phyloP scores from a whole-genome alignment of 2,329 filamentous ascomycete species.

The Nigrograna mackinnonii region DNA sequence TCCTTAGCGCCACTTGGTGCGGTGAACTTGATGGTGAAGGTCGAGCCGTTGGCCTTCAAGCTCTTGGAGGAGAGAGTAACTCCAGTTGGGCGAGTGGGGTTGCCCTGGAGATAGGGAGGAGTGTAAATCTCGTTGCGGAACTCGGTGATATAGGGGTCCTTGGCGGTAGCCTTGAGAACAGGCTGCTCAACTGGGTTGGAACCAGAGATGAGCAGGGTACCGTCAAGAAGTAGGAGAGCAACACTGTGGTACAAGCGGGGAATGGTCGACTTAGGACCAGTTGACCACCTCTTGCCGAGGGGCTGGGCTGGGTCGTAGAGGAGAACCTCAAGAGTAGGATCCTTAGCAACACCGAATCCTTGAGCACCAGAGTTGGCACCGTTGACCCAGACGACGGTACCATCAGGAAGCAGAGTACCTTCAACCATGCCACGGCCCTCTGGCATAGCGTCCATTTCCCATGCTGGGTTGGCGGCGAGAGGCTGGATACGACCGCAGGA shows the following conservation, averaged over 20 bases:
- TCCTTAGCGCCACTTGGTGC: constrained; percentile 45
- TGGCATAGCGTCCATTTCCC: constrained; percentile 64
- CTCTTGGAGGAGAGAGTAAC: constrained; percentile 50
- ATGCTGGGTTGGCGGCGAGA: constrained; percentile 51
- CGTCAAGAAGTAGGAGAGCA: constrained; percentile 62
- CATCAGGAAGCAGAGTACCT: constrained; percentile 62
- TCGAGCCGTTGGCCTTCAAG: constrained; percentile 48
- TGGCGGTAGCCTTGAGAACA: constrained; percentile 47
- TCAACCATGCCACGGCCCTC: constrained; percentile 64
- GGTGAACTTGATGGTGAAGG: constrained; percentile 54
- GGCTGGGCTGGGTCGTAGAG: constrained; percentile 61
- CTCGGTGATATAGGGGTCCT: constrained; percentile 60
- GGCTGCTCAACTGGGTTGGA: constrained; percentile 65
- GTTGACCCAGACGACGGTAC: constrained; percentile 66
- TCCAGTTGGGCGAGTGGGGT: constrained; percentile 55
- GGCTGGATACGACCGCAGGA: constrained; percentile 62
- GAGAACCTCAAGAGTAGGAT: constrained; percentile 59
- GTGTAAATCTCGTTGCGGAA: constrained; percentile 66
- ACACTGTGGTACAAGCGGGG: constrained; percentile 63
- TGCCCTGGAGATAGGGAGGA: constrained; percentile 62
- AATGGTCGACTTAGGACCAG: constrained; percentile 48
- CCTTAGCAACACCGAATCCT: constrained; percentile 60
- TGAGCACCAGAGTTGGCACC: constrained; percentile 62
- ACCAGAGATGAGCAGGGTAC: constrained; percentile 62
- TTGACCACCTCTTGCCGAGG: constrained; percentile 54